Evolutionary conservation across 2,329 filamentous ascomycete genomes (phyloP).

Genomic region (Scleromitrula shiraiana): DNA sequence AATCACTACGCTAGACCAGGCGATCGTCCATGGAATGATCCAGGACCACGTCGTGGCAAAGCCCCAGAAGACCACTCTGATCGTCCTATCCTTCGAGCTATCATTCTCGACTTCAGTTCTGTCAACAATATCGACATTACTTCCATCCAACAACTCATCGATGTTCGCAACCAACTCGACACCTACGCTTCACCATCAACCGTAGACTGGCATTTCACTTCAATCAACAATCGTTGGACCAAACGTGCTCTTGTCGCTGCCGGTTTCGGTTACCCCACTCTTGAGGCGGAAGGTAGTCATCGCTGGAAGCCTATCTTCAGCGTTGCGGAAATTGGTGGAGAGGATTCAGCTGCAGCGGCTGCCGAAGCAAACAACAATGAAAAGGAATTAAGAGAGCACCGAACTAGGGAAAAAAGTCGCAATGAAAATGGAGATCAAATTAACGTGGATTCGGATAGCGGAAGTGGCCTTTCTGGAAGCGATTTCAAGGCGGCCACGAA

Average conservation of each 20-base stretch:
- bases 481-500: constrained; percentile 15
- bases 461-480: constrained; percentile 6
- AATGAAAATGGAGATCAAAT: constrained; percentile 29
- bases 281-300: constrained; percentile 35
- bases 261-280: constrained; percentile 77
- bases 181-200: constrained; percentile 69
- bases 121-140: constrained; percentile 94
- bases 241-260: constrained; percentile 81
- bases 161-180: constrained; percentile 90
- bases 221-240: constrained; percentile 88
- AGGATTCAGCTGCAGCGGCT: constrained; percentile 57
- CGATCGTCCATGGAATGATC: constrained; percentile 93
- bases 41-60: constrained; percentile 58
- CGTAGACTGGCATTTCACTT: constrained; percentile 95
- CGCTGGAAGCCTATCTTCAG: constrained; percentile 95
- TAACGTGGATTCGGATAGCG: constrained; percentile 15
- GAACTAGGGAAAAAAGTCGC: constrained; percentile 17
- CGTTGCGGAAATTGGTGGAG: constrained; percentile 76
- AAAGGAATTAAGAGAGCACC: constrained; percentile 31
- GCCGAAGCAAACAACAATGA: constrained; percentile 53
- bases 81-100: constrained; percentile 69
- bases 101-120: constrained; percentile 87
- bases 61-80: constrained; percentile 38
- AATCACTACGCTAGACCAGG: constrained; percentile 56
- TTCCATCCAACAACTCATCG: constrained; percentile 84